Percentiles rank a stretch among this genome's conserved stretches.
These are phyloP conservation scores for Lactarius indigo DNA, from an alignment of 768 basidiomycete genomes.

Conservation along the genomic window DNA sequence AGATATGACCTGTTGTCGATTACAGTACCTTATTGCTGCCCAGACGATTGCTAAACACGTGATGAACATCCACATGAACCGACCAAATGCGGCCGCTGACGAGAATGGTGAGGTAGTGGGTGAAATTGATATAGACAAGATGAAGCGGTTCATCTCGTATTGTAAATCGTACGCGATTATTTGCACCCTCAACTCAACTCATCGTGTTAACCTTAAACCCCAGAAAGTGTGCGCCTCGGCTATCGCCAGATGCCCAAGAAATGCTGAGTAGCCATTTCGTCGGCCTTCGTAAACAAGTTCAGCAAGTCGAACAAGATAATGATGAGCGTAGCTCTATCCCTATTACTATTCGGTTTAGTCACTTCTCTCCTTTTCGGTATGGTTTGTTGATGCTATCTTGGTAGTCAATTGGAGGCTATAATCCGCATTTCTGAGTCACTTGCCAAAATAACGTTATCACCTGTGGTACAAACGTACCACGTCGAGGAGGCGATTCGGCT, in stretches of 20 bases:
- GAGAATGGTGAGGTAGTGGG: slow-evolving; percentile 68
- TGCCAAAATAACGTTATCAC: slow-evolving; percentile 88
- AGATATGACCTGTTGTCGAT: neutral
- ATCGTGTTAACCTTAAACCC: neutral
- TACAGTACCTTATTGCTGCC: slow-evolving; percentile 10
- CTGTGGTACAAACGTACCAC: slow-evolving; percentile 85
- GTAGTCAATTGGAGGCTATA: slow-evolving; percentile 92
- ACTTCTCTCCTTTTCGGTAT: slow-evolving; percentile 2
- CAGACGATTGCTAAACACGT: slow-evolving; percentile 96
- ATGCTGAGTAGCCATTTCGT: slow-evolving; percentile 97
- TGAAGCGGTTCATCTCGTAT: slow-evolving; percentile 96
- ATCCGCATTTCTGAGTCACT: slow-evolving; percentile 97
- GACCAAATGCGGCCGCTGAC: slow-evolving; percentile 59
- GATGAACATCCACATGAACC: slow-evolving; percentile 98
- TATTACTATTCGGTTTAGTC: slow-evolving; percentile 86
- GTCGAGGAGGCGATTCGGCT: slow-evolving; percentile 97
- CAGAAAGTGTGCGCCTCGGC: slow-evolving; percentile 94
- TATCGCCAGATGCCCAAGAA: slow-evolving; percentile 92
- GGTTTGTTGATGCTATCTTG: neutral
- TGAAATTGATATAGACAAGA: slow-evolving; percentile 95
- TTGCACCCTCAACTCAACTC: neutral
- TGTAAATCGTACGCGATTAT: slow-evolving; percentile 73
- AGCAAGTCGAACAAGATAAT: slow-evolving; percentile 93
- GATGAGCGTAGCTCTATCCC: slow-evolving; percentile 98
- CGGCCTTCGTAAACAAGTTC: slow-evolving; percentile 85